Evolutionary conservation across 495 filamentous ascomycete species (phyloP), one percentile per base, ranked within the genome.

Genomic region (Tetracladium marchalianum): DNA sequence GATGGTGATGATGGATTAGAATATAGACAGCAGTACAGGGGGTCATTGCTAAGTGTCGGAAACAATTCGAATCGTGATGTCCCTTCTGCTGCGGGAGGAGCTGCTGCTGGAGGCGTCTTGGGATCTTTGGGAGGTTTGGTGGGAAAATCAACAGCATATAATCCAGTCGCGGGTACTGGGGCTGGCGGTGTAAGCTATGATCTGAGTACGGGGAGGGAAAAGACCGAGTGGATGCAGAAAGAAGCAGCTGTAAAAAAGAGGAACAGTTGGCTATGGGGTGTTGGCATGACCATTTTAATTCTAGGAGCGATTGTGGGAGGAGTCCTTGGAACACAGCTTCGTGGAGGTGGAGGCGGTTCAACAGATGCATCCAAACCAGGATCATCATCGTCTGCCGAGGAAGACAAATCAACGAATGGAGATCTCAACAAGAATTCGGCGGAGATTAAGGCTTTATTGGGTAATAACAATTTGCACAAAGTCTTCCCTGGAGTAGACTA

Each of bases 401-500:
- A 66, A 6, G 78, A 84, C 54, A 58, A 65, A 1, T 47, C 59
- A 13, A 54, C 57, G 17, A 84, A 83, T 51, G 81, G 80, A 22
- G 85, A 89, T 56, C 73, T 95, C 12, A 62, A 74, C 58, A 79
- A 76, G 59, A 66, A 94, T 54, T 90, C 86, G 0, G 46, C 66
- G 5, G 85, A 95, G 66, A 94, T 97, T 62, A 72, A 90, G 63
- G 70, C 69, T 5, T 68, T 96, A 11, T 73, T 97, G 74, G 79
- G 81, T 55, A 95, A 95, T 61, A 51, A 63, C 0, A 64, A 86
- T 50, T 71, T 98, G 11, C 86, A 94, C 66, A 93, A 87, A 61
- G 90, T 97, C 10, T 96, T 98, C 60, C 86, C 87, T 0, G 92
- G 89, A n/a, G 84, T 98, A 52, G 92, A 95, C 63, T 98, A 98